A percentile compares a stretch with the other conserved stretches of the same genome.
Evolutionary conservation across 371 early-diverging fungal genomes (phyloP).

Genomic region (Apophysomyces elegans): DNA sequence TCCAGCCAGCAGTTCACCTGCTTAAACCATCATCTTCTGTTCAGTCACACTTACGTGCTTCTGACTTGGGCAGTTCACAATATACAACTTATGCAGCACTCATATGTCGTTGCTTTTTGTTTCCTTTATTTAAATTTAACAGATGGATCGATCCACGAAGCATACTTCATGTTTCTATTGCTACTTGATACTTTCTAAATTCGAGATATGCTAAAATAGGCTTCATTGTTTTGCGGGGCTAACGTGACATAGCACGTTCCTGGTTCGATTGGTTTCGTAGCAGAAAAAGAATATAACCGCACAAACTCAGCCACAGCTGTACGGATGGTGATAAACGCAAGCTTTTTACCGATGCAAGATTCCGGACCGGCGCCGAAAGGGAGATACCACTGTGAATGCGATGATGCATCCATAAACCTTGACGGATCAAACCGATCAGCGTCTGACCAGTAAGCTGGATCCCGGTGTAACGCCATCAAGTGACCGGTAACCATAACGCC

Average conservation of each 20-base stretch:
- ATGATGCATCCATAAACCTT: background rate
- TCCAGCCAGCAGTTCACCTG: no score
- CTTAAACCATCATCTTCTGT: no score
- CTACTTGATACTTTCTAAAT: background rate
- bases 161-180: no score
- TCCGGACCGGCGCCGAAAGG: conserved; percentile 3
- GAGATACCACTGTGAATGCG: conserved; percentile 5
- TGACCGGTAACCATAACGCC: background rate
- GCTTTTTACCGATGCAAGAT: background rate
- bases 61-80: no score
- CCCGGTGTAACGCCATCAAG: background rate
- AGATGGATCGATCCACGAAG: no score
- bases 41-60: no score
- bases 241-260: background rate
- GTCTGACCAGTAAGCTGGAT: background rate
- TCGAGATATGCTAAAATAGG: background rate
- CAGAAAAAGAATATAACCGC: background rate
- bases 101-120: no score
- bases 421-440: conserved; percentile 1
- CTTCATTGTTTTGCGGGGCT: background rate
- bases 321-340: background rate
- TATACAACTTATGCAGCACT: no score
- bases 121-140: no score
- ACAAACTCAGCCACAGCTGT: background rate
- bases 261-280: background rate